These are phyloP conservation scores for Funneliformis geosporum DNA, from an alignment of 192 early-diverging fungal species.

Conservation along the genomic window DNA sequence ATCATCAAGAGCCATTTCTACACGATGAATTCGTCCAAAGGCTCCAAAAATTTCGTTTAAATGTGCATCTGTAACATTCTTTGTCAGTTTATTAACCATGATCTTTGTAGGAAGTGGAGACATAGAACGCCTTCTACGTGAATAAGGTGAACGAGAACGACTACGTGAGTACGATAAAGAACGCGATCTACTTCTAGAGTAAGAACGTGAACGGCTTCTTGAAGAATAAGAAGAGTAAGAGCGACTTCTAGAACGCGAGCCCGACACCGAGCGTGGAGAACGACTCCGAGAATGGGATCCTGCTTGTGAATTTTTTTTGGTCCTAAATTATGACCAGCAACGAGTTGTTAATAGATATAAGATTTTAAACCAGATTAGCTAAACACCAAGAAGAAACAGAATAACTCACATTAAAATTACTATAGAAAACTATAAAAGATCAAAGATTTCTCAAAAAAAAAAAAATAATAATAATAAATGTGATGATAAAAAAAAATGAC, in stretches of 20 bases:
- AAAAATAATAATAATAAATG: too few species aligned
- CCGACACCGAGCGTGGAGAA: background rate
- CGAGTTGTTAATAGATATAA: background rate
- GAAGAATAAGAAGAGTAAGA: constrained; percentile 34
- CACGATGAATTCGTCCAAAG: constrained; percentile 36
- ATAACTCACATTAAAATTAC: background rate
- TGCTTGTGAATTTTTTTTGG: constrained; percentile 2
- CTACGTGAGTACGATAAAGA: constrained; percentile 35
- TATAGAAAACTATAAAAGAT: too few species aligned
- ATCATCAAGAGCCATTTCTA: constrained; percentile 43
- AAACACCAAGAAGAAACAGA: background rate
- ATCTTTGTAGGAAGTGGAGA: constrained; percentile 32
- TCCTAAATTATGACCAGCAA: background rate
- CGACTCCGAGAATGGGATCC: constrained; percentile 21
- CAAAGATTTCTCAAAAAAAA: too few species aligned
- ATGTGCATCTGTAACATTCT: constrained; percentile 48
- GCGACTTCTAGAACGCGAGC: constrained; percentile 28
- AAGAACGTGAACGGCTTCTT: constrained; percentile 32
- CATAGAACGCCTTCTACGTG: constrained; percentile 7
- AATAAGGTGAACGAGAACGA: constrained; percentile 26
- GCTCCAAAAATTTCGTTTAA: constrained; percentile 46
- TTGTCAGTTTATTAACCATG: constrained; percentile 42
- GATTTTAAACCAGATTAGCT: background rate
- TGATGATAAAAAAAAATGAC: too few species aligned
- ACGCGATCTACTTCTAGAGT: constrained; percentile 24